Conservation (phyloP, 2,329 filamentous ascomycete genomes). For the Colletotrichum orchidophilum region DNA sequence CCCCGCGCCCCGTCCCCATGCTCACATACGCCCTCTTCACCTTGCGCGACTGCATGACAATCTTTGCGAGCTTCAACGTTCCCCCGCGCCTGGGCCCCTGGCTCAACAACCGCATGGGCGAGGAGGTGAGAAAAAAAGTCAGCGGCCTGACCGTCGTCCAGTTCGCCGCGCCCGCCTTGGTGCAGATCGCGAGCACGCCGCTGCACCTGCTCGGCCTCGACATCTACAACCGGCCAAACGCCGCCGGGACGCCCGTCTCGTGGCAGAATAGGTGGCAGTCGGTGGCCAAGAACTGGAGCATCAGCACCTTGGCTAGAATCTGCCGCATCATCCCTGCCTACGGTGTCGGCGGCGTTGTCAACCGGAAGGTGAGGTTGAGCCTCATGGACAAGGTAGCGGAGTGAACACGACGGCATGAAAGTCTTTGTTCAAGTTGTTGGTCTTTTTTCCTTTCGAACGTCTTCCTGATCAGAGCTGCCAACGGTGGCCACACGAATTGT, state of each 20-base stretch:
- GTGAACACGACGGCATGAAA: constrained; percentile 6
- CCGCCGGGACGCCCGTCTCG: constrained; percentile 43
- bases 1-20: constrained; percentile 68
- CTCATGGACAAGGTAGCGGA: constrained; percentile 66
- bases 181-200: constrained; percentile 84
- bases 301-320: constrained; percentile 79
- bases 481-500: constrained; percentile 2
- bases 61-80: constrained; percentile 92
- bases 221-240: constrained; percentile 76
- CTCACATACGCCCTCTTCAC: constrained; percentile 83
- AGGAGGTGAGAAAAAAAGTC: constrained; percentile 59
- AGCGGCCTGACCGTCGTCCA: constrained; percentile 75
- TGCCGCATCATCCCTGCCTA: constrained; percentile 89
- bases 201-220: constrained; percentile 87
- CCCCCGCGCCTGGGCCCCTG: constrained; percentile 80
- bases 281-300: constrained; percentile 79
- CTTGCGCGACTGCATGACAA: constrained; percentile 84
- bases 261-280: constrained; percentile 70
- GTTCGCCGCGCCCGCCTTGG: constrained; percentile 80
- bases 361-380: constrained; percentile 72
- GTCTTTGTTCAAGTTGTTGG: no score
- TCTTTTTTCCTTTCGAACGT: not conserved
- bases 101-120: constrained; percentile 64
- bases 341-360: constrained; percentile 88
- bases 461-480: not conserved